Evolutionary conservation across 2,329 filamentous ascomycete species (phyloP), one percentile per base, ranked within the genome.

Genomic region (Fusarium redolens): DNA sequence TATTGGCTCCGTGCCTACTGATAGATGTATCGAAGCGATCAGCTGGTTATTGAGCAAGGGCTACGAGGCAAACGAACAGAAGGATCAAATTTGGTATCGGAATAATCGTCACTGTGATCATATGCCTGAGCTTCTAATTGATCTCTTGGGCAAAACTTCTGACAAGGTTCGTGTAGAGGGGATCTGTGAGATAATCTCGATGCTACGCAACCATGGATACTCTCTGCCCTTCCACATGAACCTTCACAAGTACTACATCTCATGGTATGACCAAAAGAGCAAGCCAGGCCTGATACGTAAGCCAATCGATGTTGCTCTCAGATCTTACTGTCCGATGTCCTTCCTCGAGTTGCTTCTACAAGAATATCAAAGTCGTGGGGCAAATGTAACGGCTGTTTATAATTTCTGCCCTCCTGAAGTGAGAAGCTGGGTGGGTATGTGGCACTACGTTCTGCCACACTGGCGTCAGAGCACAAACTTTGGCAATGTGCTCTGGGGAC

Each of bases 141-240:
- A 1, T 14, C 20, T 41, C 4, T 18, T 66, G 14, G 22, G 11
- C 3, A 20, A 18, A 4, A 43, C 7, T 7, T 17, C 4, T 20
- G 7, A n/a, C 13, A 37, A 59, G 2, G 8, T 18, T 3, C n/a
- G 37, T 8, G n/a, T 28, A 8, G 41, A 31, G 20, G 31, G 58
- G 0, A 50, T 66, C 10, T 56, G 50, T 14, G 11, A 48, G 11
- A 66, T 66, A 38, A 50, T 66, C 4, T n/a, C 5, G 1, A 31
- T 56, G 9, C 17, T 66, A 13, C 20, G 18, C 4, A 13, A 10
- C 1, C 25, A 50, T 6, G 37, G 50, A 7, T 38, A 28, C 20
- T 22, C 33, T 1, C 20, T 66, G 3, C 63, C 63, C 5, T 50
- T 38, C 35, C 10, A 28, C 2, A 7, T 55, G 20, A 20, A 43